Evolutionary conservation across 257 asterid species (phyloP).

Genomic region (Parsonsia alboflavescens): DNA sequence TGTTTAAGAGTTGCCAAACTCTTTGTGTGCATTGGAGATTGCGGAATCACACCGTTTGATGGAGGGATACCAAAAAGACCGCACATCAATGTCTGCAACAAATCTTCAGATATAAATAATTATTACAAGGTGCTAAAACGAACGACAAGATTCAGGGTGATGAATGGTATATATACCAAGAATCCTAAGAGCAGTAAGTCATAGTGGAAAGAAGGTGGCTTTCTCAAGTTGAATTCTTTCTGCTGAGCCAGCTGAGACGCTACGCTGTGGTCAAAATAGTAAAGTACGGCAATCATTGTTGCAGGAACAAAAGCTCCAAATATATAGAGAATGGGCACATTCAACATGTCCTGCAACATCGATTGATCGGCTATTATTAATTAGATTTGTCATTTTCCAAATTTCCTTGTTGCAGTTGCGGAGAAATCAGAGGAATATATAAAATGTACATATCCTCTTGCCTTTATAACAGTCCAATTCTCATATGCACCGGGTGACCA

Average conservation of each 20-base stretch:
- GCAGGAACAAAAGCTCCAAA: conserved; percentile 86
- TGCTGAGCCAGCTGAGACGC: conserved; percentile 93
- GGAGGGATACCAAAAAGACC: conserved; percentile 92
- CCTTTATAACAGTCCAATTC: conserved; percentile 93
- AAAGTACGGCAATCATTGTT: conserved; percentile 83
- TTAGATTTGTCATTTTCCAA: too few relatives aligned
- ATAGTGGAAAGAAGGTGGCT: conserved; percentile 81
- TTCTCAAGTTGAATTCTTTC: conserved; percentile 73
- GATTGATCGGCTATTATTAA: too few relatives aligned
- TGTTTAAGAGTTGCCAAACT: conserved; percentile 86
- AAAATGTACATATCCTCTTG: too few relatives aligned
- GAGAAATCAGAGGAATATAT: too few relatives aligned
- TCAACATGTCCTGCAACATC: conserved; percentile 84
- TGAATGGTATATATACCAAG: conserved; percentile 65
- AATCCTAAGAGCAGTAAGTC: conserved; percentile 77
- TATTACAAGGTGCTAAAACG: not conserved
- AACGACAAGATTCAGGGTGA: not conserved
- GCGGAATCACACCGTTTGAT: conserved; percentile 86
- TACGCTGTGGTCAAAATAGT: conserved; percentile 91
- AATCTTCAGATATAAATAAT: not conserved
- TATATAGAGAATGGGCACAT: conserved; percentile 64
- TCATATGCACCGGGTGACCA: conserved; percentile 89
- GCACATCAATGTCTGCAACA: conserved; percentile 63
- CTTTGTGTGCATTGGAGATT: conserved; percentile 92
- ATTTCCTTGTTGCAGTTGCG: not conserved